Evolutionary conservation across 2,329 filamentous ascomycete species (phyloP), one percentile per base, ranked within the genome.

Genomic region (Coniella lustricola): DNA sequence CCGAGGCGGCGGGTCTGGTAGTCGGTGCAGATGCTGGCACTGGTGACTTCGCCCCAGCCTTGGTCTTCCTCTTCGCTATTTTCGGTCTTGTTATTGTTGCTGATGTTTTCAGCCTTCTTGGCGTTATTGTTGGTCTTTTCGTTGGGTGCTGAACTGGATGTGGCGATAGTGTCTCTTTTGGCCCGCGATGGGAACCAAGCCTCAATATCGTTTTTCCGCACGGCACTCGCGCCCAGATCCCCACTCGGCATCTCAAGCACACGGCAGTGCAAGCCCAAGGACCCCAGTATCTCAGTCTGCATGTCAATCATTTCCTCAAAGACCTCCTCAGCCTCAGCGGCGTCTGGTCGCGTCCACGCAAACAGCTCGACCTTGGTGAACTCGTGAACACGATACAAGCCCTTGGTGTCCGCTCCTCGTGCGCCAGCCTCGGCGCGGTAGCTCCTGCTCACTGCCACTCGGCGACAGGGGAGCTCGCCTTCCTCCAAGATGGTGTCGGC

Each of bases 301-400:
- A 96, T 84, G 52, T 81, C 77, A 44, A 96, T 71, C 74, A 98
- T 89, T 66, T 96, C 90, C 44, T 87, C 73, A 64, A 95, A 95
- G 12, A 91, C 59, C 0, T 76, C 70, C 7, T 75, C 69, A 0
- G 81, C 71, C 35, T 65, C 62, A 29, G 60, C 62, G 2, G 59
- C 49, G 46, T 80, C 74, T 1, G 87, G 81, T 25, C 75, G 59
- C 4, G 88, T 85, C 93, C 93, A 98, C 0, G 86, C 90, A 63
- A 98, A 97, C 74, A 98, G 83, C 67, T 98, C 93, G 0, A 98
- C 91, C 65, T 98, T 98, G 22, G 90, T 95, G 68, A 98, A 98
- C 67, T 98, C 93, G 67, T 98, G 93, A 3, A 98, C 93, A 22
- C 93, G 85, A 68, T 97, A 98, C 2, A 98, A 72, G 4, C 93